These are phyloP conservation scores for Inonotus hispidus DNA, from an alignment of 1,284 basidiomycete species.

Conservation along the genomic window DNA sequence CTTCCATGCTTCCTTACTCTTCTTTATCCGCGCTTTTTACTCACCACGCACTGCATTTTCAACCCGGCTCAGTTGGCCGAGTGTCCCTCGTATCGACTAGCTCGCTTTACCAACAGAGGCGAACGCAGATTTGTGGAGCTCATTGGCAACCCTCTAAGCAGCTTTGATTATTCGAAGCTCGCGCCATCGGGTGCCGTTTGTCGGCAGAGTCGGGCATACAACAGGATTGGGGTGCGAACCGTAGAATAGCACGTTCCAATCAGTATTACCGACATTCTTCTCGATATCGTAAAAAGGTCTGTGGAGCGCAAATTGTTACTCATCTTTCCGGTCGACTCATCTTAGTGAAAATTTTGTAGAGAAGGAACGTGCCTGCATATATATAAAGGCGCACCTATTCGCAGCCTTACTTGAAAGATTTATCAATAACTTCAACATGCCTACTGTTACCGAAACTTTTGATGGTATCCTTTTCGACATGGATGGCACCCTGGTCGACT, in stretches of 20 bases:
- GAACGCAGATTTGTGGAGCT: slow-evolving; percentile 1
- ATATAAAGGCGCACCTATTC: background rate
- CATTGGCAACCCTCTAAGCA: background rate
- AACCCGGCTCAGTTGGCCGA: background rate
- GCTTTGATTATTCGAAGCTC: background rate
- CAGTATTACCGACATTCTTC: no score
- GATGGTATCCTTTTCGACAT: slow-evolving; percentile 56
- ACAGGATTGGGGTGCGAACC: background rate
- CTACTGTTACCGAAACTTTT: slow-evolving; percentile 42
- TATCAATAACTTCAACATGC: slow-evolving; percentile 32
- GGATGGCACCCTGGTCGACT: slow-evolving; percentile 76
- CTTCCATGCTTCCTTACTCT: background rate
- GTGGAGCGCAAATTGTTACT: background rate
- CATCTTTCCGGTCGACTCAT: background rate
- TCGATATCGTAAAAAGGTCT: no score
- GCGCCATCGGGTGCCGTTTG: background rate
- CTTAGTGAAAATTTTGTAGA: background rate
- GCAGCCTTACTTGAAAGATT: background rate
- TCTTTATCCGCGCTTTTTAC: background rate
- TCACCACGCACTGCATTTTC: background rate
- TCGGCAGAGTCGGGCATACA: background rate
- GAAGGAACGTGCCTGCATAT: background rate
- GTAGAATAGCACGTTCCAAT: background rate
- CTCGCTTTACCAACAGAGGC: background rate
- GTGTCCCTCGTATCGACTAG: background rate